Evolutionary conservation across 1,284 basidiomycete genomes (phyloP), one percentile per base, ranked within the genome.

Genomic region (Moniliella sp.): DNA sequence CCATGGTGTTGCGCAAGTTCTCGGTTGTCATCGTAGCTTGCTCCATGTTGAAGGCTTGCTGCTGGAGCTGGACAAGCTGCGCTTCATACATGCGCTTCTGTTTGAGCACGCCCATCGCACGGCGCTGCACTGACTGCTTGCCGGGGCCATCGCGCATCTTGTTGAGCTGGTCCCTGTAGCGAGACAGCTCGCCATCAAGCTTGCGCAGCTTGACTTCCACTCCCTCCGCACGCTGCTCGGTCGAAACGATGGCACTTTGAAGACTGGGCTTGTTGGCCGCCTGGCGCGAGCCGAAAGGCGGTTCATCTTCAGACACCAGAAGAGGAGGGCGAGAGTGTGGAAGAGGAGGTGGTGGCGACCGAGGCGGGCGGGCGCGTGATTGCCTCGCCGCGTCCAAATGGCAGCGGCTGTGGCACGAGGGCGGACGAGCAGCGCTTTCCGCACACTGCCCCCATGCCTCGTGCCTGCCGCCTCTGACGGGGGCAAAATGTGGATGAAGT

Each of bases 21-120:
- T 97, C 91, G 3, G 88, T 94, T 11, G 83, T 78, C 62, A 97
- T 75, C 8, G 78, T 74, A 15, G 88, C 79, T 42, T 82, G 86
- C 65, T 97, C 88, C 82, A 97, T 97, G 64, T 99, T 97, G 68
- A 83, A 97, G 15, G 80, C 76, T 63, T 97, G 91, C 61, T 97
- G 91, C 30, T 78, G 69, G 10, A 99, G 69, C 61, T 93, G 83
- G 5, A 73, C 69, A 21, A 94, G 70, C 62, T 99, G 91, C 10
- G 67, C 67, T 61, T 99, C 91, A 65, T 99, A 88, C 76, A 94
- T 75, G 58, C 75, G 73, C 67, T 84, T 93, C 65, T 97, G 91
- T 64, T 84, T 84, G 30, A 99, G 69, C 2, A 82, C 82, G 32
- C 83, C 71, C 27, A 97, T 65, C 0, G 88, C 91, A 12, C 91